Percentiles rank a stretch among this genome's conserved stretches.
phyloP scores from a whole-genome alignment of 139 green algal species.

The Eudorina sp. region DNA sequence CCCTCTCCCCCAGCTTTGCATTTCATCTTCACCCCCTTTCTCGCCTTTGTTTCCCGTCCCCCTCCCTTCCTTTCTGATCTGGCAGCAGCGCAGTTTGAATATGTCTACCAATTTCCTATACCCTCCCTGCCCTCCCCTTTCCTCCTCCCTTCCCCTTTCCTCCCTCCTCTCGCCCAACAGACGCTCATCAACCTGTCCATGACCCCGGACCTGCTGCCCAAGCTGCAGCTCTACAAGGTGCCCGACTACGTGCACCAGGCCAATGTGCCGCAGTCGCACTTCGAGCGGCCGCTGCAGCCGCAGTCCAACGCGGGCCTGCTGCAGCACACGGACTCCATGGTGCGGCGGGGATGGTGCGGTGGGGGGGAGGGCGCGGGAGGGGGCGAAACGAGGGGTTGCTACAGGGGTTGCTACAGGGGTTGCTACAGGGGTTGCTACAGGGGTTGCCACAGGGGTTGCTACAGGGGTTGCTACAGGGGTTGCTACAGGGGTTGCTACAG shows the following conservation, averaged over 20 bases:
- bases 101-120: no score
- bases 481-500: no score
- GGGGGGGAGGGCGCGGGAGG: background rate
- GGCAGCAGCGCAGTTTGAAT: no score
- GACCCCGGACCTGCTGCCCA: constrained; percentile 49
- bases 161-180: constrained; percentile 25
- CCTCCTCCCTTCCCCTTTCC: background rate
- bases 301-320: background rate
- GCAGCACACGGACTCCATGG: constrained; percentile 34
- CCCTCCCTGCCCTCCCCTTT: background rate
- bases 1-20: no score
- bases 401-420: no score
- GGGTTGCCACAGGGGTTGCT: no score
- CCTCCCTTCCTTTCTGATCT: no score
- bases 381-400: no score
- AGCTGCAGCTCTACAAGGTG: constrained; percentile 66
- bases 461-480: no score
- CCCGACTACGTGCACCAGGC: constrained; percentile 63
- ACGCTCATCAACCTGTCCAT: constrained; percentile 66
- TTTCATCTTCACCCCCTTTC: background rate
- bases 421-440: no score
- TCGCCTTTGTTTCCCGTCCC: no score
- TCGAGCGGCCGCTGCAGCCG: constrained; percentile 48
- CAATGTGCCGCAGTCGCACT: constrained; percentile 60
- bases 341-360: background rate